These are phyloP conservation scores for Tubosaeta brunneosetosa DNA, from an alignment of 768 basidiomycete genomes.

Conservation along the genomic window DNA sequence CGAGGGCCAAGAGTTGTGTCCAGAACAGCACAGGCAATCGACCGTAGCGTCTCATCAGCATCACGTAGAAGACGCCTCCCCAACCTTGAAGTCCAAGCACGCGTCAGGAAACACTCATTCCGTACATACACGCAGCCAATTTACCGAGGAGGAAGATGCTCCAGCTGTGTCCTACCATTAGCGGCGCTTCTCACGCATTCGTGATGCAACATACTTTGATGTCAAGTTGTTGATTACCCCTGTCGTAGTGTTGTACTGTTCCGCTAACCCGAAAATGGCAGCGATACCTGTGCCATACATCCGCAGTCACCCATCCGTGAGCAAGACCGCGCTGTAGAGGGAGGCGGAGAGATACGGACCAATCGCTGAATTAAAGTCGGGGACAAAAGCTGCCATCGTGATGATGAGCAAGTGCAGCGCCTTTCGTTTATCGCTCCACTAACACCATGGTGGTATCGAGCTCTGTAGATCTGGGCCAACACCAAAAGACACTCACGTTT, in stretches of 20 bases:
- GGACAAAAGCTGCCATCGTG: constrained; percentile 49
- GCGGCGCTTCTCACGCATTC: neutral
- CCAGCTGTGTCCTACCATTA: constrained; percentile 29
- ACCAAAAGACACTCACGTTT: constrained; percentile 34
- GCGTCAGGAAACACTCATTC: constrained; percentile 3
- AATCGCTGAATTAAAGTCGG: constrained; percentile 51
- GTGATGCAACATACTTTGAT: constrained; percentile 29
- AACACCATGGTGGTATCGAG: neutral
- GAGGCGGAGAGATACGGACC: constrained; percentile 27
- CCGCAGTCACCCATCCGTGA: neutral
- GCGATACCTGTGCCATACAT: constrained; percentile 40
- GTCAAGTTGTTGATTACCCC: constrained; percentile 49
- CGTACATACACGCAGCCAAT: neutral
- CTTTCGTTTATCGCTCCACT: constrained; percentile 47
- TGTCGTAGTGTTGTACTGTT: constrained; percentile 41
- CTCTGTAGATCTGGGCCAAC: neutral
- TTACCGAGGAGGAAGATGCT: constrained; percentile 45
- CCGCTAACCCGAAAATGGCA: constrained; percentile 42
- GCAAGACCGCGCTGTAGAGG: neutral
- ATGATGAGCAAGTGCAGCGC: constrained; percentile 43
- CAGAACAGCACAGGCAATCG: constrained; percentile 30
- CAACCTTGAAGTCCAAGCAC: constrained; percentile 15
- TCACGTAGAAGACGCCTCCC: constrained; percentile 29
- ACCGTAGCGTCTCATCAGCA: constrained; percentile 28
- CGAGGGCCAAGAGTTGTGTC: constrained; percentile 38